Conservation (phyloP, 2,329 filamentous ascomycete genomes). For the Aspergillus thermomutatus region DNA sequence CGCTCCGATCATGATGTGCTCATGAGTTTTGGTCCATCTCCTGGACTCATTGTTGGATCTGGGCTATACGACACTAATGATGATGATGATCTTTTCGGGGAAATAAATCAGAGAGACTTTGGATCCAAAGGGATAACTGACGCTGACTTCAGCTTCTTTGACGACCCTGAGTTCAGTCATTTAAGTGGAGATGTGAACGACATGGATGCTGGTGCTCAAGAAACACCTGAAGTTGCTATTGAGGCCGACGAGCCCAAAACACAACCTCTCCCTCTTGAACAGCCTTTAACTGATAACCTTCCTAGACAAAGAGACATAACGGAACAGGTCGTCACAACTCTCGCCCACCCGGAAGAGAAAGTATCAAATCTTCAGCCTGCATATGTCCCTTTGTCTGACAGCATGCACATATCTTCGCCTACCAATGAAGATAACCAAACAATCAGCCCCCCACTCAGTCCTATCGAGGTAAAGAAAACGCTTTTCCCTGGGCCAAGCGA, state of each 20-base stretch:
- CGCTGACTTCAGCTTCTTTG: slow-evolving; percentile 64
- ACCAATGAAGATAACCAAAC: slow-evolving; percentile 22
- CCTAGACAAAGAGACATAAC: slow-evolving; percentile 1
- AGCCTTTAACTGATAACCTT: neutral
- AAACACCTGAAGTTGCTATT: slow-evolving; percentile 11
- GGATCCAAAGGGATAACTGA: slow-evolving; percentile 56
- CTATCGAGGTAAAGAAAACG: slow-evolving; percentile 42
- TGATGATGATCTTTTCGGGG: slow-evolving; percentile 58
- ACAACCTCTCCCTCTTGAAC: slow-evolving; percentile 9
- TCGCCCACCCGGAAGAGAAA: slow-evolving; percentile 2
- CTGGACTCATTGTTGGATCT: slow-evolving; percentile 32
- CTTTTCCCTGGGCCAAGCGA: slow-evolving; percentile 35
- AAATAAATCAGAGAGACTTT: slow-evolving; percentile 54
- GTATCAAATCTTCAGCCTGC: neutral
- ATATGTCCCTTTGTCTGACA: neutral
- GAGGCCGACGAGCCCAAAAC: slow-evolving; percentile 10
- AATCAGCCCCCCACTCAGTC: slow-evolving; percentile 40
- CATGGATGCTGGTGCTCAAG: slow-evolving; percentile 9
- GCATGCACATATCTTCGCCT: slow-evolving; percentile 9
- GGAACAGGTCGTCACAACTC: neutral
- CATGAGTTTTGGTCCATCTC: slow-evolving; percentile 23
- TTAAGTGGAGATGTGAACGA: slow-evolving; percentile 15
- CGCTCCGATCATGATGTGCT: slow-evolving; percentile 16
- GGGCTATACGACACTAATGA: slow-evolving; percentile 41
- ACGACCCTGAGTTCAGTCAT: slow-evolving; percentile 46